Percentiles rank a stretch among this genome's conserved stretches.
Conservation (phyloP, 2,329 filamentous ascomycete genomes). For the Neofusicoccum sp. region DNA sequence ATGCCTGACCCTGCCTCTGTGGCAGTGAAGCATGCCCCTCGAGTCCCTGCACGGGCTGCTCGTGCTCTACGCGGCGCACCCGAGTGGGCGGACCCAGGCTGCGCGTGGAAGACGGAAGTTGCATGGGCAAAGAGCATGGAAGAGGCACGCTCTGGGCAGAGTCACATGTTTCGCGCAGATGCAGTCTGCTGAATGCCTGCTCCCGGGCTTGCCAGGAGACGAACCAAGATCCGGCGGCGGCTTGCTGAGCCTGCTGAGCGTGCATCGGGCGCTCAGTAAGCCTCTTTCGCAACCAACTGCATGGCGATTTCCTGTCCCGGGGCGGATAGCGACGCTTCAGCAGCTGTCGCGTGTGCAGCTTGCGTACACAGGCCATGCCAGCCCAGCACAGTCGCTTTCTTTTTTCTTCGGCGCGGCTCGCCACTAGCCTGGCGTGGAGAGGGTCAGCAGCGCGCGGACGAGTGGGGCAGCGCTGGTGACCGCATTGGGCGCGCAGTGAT, state of each 20-base stretch:
- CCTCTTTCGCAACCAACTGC: background rate
- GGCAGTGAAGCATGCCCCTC: background rate
- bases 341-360: background rate
- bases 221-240: background rate
- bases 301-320: background rate
- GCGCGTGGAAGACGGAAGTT: background rate
- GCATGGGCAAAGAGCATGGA: background rate
- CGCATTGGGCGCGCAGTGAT: background rate
- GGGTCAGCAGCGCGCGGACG: background rate
- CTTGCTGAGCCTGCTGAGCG: slow-evolving; percentile 4
- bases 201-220: background rate
- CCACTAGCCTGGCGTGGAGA: background rate
- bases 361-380: background rate
- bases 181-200: slow-evolving; percentile 1
- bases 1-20: background rate
- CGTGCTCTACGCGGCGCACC: slow-evolving; percentile 1
- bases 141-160: background rate
- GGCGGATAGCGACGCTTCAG: background rate
- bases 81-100: background rate
- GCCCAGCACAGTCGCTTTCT: background rate
- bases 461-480: background rate
- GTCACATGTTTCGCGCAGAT: slow-evolving; percentile 13
- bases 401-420: background rate
- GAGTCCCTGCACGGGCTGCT: background rate
- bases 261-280: slow-evolving; percentile 9